A percentile compares a stretch with the other conserved stretches of the same genome.
phyloP scores from a whole-genome alignment of 139 green algal species.

The Trebouxia sp. region DNA sequence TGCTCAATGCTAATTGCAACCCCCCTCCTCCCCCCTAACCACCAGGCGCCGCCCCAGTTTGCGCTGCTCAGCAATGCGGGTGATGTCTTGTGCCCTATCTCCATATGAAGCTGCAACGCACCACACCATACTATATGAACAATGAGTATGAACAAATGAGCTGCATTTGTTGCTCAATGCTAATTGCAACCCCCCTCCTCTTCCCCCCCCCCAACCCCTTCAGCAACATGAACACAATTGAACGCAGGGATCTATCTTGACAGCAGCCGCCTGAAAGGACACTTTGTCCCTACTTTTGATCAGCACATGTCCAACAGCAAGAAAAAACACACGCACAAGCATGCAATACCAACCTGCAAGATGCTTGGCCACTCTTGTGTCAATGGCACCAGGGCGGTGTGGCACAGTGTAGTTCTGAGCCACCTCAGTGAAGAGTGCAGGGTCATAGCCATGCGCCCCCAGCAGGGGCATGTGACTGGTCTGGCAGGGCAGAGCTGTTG shows the following conservation, averaged over 20 bases:
- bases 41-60: constrained; percentile 78
- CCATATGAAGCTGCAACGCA: constrained; percentile 78
- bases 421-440: constrained; percentile 73
- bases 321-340: too few species aligned
- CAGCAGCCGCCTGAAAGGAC: too few species aligned
- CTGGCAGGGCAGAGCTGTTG: constrained; percentile 48
- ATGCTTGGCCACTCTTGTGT: constrained; percentile 69
- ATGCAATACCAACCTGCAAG: constrained; percentile 45
- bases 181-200: too few species aligned
- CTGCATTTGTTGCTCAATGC: too few species aligned
- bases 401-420: constrained; percentile 83
- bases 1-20: too few species aligned
- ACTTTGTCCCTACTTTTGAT: not conserved
- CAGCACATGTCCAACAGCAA: too few species aligned
- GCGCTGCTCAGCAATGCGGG: constrained; percentile 71
- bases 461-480: constrained; percentile 72
- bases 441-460: constrained; percentile 69
- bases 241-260: too few species aligned
- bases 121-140: too few species aligned
- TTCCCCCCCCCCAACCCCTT: too few species aligned
- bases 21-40: too few species aligned
- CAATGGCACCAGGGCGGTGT: constrained; percentile 73
- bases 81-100: constrained; percentile 71
- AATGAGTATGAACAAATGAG: too few species aligned
- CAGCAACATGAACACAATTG: too few species aligned